Base-by-base conservation (phyloP, 129 eudicot genomes). In the Pulicaria dysenterica region DNA sequence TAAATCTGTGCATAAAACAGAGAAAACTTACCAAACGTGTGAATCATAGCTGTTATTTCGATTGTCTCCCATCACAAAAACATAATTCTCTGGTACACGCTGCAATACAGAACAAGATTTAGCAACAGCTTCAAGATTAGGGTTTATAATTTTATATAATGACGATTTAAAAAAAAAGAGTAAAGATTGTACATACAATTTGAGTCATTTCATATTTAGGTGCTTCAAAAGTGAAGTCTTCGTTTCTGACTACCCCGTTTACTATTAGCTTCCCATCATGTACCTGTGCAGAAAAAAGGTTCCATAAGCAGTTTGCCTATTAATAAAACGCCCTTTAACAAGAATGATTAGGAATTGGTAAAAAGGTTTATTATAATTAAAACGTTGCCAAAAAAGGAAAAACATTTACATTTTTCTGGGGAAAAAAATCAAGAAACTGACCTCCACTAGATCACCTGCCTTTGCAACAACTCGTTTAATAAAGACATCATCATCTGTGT, bases 21-120 rank as follows among this genome's bases (percentile, higher is more conserved):
- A 68, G 57, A 64, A 67, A 14, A 68, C 70, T 70, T 86, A 93
- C 99, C 99, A 94, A 10, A 94, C 89, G 51, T 94, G 99, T 3
- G 99, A 94, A 80, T 90, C 99, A 74, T 94, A 90, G 83, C 99
- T 94, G 83, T 94, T 90, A 74, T 94, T 90, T 58, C 99, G 93
- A 77, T 90, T 95, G 71, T 95, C 99, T 12, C 99, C 99, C 99
- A 95, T 95, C 73, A 95, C 99, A 76, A 95, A 95, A 67, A 95
- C 99, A 3, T 64, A 88, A 75, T 90, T 83, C 70, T 95, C 89
- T 12, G 98, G 98, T 62, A 94, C 98, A 46, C 82, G 85, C 98
- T 93, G 93, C 74, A 82, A 19, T 54, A 41, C 8, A 72, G 2
- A 5, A 56, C 8, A 55, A 59, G 37, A 60, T 65, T 55, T 47